Percentiles rank a stretch among this genome's conserved stretches.
These are phyloP conservation scores for Podaxis sp. DNA, from an alignment of 768 basidiomycete genomes.

Conservation along the genomic window DNA sequence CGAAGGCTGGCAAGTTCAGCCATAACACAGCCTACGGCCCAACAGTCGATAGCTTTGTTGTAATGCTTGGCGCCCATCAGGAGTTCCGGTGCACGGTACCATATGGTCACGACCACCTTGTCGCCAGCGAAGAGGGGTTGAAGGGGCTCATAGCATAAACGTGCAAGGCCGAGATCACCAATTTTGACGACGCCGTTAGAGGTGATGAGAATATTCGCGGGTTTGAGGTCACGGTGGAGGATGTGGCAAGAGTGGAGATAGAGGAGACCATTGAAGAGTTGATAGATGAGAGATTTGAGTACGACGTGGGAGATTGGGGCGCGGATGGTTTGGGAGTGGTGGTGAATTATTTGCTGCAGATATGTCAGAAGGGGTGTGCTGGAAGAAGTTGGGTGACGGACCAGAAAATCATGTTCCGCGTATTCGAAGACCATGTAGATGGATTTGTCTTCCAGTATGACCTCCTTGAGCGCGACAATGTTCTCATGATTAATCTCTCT, in stretches of 20 bases:
- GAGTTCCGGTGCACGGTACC: slow-evolving; percentile 98
- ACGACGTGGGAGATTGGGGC: slow-evolving; percentile 70
- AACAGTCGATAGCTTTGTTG: slow-evolving; percentile 93
- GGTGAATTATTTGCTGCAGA: slow-evolving; percentile 94
- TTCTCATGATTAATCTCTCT: slow-evolving; percentile 90
- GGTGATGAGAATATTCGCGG: slow-evolving; percentile 97
- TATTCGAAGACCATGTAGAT: slow-evolving; percentile 99
- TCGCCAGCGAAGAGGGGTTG: slow-evolving; percentile 92
- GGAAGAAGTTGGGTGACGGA: slow-evolving; percentile 34
- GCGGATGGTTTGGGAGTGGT: slow-evolving; percentile 90
- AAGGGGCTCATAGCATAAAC: slow-evolving; percentile 87
- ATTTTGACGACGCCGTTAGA: slow-evolving; percentile 91
- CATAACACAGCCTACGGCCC: slow-evolving; percentile 98
- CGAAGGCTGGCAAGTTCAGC: slow-evolving; percentile 91
- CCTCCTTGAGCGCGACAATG: slow-evolving; percentile 86
- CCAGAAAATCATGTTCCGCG: slow-evolving; percentile 97
- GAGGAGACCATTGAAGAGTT: slow-evolving; percentile 89
- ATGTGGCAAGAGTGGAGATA: slow-evolving; percentile 96
- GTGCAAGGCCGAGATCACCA: slow-evolving; percentile 94
- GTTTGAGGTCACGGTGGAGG: slow-evolving; percentile 96
- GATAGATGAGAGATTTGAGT: slow-evolving; percentile 91
- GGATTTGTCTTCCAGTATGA: slow-evolving; percentile 96
- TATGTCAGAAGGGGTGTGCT: background rate
- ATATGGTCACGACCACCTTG: slow-evolving; percentile 99
- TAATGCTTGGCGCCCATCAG: slow-evolving; percentile 97